These are phyloP conservation scores for Pulveroboletus sp. DNA, from an alignment of 768 basidiomycete species.

Conservation along the genomic window DNA sequence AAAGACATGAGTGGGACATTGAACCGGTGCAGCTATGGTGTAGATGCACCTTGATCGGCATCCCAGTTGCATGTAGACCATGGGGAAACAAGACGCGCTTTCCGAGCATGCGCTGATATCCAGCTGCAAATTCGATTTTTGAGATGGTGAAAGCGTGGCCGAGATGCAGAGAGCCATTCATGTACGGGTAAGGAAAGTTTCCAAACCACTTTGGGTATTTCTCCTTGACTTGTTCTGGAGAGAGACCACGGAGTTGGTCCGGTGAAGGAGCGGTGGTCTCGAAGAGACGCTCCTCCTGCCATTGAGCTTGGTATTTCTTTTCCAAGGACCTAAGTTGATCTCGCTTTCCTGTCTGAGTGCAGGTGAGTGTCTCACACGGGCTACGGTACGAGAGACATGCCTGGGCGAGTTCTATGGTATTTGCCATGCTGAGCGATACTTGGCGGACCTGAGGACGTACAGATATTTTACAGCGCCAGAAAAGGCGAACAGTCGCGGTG, in stretches of 20 bases:
- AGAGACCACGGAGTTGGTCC: conserved; percentile 60
- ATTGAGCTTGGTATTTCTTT: conserved; percentile 76
- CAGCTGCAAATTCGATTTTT: conserved; percentile 95
- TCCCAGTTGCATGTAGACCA: conserved; percentile 95
- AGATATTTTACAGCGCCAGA: conserved; percentile 31
- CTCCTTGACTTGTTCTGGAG: conserved; percentile 59
- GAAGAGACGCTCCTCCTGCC: conserved; percentile 75
- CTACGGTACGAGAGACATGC: conserved; percentile 27
- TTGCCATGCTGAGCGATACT: conserved; percentile 40
- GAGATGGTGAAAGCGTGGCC: conserved; percentile 98
- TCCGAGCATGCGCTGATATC: conserved; percentile 92
- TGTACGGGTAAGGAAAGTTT: conserved; percentile 94
- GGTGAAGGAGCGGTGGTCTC: conserved; percentile 76
- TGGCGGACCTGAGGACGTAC: conserved; percentile 16
- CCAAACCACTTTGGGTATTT: conserved; percentile 97
- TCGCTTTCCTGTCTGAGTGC: conserved; percentile 80
- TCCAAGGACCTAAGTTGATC: conserved; percentile 83
- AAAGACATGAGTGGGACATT: background rate
- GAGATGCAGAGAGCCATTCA: conserved; percentile 96
- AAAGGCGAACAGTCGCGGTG: conserved; percentile 20
- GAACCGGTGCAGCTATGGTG: background rate
- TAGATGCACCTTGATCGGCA: conserved; percentile 92
- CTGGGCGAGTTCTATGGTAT: conserved; percentile 63
- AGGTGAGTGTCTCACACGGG: conserved; percentile 2
- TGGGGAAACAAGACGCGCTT: conserved; percentile 96